Percentiles rank a stretch among this genome's conserved stretches.
phyloP scores from a whole-genome alignment of 2,329 filamentous ascomycete genomes.

The Diaporthe helianthi region DNA sequence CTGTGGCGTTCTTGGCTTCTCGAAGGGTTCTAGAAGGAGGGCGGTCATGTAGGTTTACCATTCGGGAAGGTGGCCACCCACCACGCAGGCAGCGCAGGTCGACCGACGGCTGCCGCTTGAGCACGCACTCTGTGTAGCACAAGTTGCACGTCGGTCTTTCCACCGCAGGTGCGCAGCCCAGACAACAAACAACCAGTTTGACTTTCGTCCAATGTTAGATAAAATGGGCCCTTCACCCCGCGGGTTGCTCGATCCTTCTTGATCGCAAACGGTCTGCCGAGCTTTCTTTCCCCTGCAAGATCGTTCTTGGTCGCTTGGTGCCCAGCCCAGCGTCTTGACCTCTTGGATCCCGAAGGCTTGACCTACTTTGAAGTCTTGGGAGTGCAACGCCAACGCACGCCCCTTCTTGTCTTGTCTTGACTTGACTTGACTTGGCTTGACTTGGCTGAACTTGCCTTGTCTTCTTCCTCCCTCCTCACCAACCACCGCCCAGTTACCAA shows the following conservation, averaged over 20 bases:
- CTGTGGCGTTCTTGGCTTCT: slow-evolving; percentile 16
- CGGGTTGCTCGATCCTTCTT: neutral
- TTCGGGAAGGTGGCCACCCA: slow-evolving; percentile 11
- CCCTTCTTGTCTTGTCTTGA: no score
- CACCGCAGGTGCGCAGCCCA: no score
- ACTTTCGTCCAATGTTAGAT: neutral
- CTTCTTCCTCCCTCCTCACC: no score
- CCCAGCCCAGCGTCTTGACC: slow-evolving; percentile 17
- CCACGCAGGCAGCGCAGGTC: neutral
- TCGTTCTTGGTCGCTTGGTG: slow-evolving; percentile 24
- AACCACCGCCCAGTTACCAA: neutral
- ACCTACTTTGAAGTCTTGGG: neutral
- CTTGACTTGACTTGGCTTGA: no score
- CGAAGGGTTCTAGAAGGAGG: slow-evolving; percentile 18
- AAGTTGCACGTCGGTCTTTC: neutral
- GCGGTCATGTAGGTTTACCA: neutral
- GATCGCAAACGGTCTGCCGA: slow-evolving; percentile 14
- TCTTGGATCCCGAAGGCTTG: slow-evolving; percentile 10
- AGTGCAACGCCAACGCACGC: neutral
- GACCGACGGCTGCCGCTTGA: no score
- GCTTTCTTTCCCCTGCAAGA: slow-evolving; percentile 1
- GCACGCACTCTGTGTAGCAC: no score
- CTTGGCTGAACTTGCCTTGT: no score
- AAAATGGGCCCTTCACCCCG: slow-evolving; percentile 11
- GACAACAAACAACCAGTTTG: no score